Percentiles rank a stretch among this genome's conserved stretches.
Conservation (phyloP, 2,329 filamentous ascomycete species). For the Aspergillus puulaauensis region DNA sequence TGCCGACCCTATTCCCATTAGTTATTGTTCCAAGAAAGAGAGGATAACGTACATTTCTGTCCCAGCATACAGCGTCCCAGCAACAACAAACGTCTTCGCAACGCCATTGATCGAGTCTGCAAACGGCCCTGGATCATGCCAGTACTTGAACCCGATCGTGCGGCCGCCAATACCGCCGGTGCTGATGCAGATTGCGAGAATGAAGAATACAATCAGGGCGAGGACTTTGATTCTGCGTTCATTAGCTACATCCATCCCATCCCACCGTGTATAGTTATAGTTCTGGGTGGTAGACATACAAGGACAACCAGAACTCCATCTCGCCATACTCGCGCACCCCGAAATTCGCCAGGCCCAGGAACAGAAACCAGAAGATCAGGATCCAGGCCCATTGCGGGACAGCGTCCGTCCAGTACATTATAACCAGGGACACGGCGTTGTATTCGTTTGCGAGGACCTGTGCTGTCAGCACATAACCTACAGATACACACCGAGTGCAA, state of each 20-base stretch:
- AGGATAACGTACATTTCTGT: constrained; percentile 19
- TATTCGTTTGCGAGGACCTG: constrained; percentile 11
- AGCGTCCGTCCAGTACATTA: constrained; percentile 69
- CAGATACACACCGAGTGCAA: constrained; percentile 25
- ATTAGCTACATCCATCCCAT: not conserved
- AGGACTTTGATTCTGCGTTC: constrained; percentile 58
- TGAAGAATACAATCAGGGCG: constrained; percentile 74
- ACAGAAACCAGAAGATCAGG: constrained; percentile 68
- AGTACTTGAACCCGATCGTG: constrained; percentile 71
- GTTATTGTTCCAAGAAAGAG: not conserved
- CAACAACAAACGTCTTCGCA: constrained; percentile 36
- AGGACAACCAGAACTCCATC: constrained; percentile 71
- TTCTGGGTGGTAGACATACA: constrained; percentile 34
- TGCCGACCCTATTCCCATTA: constrained; percentile 22
- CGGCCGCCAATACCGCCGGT: constrained; percentile 64
- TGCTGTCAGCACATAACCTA: not conserved
- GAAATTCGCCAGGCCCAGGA: constrained; percentile 68
- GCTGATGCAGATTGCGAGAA: constrained; percentile 73
- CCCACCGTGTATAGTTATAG: not conserved
- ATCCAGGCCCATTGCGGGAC: constrained; percentile 64
- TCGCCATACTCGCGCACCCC: constrained; percentile 72
- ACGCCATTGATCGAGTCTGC: constrained; percentile 56
- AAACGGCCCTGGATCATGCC: constrained; percentile 67
- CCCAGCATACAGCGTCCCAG: constrained; percentile 34
- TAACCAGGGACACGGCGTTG: constrained; percentile 51